phyloP scores from a whole-genome alignment of 2,329 filamentous ascomycete species.

The Myriosclerotinia curreyana region DNA sequence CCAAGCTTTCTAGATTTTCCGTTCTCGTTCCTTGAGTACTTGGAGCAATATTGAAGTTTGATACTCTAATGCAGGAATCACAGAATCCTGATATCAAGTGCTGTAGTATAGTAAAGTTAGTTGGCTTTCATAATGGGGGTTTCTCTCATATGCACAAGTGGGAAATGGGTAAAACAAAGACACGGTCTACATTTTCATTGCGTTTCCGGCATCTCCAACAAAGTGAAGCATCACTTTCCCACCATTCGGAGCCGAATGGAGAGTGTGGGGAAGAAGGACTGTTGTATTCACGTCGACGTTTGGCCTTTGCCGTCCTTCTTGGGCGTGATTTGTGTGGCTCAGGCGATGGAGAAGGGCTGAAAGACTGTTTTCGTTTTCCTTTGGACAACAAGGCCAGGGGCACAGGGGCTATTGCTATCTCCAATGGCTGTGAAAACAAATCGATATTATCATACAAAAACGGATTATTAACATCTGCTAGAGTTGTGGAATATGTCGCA shows the following conservation, averaged over 20 bases:
- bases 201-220: conserved; percentile 21
- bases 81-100: conserved; percentile 25
- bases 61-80: conserved; percentile 23
- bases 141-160: background rate
- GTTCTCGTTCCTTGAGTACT: conserved; percentile 24
- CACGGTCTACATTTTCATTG: conserved; percentile 9
- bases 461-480: background rate
- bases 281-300: conserved; percentile 11
- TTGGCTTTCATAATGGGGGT: background rate
- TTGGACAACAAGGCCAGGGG: background rate
- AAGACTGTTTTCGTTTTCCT: conserved; percentile 18
- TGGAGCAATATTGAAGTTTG: conserved; percentile 25
- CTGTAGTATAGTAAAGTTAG: background rate
- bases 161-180: background rate
- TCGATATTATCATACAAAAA: conserved; percentile 14
- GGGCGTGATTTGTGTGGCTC: background rate
- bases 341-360: conserved; percentile 9
- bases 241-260: background rate
- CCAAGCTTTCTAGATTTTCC: conserved; percentile 27
- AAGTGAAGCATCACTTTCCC: conserved; percentile 11
- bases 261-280: background rate
- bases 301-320: conserved; percentile 17
- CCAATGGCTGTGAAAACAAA: conserved; percentile 7
- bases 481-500: background rate
- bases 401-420: conserved; percentile 4